A percentile compares a stretch with the other conserved stretches of the same genome.
These are phyloP conservation scores for Aspergillus fructus DNA, from an alignment of 2,329 filamentous ascomycete species.

Conservation along the genomic window DNA sequence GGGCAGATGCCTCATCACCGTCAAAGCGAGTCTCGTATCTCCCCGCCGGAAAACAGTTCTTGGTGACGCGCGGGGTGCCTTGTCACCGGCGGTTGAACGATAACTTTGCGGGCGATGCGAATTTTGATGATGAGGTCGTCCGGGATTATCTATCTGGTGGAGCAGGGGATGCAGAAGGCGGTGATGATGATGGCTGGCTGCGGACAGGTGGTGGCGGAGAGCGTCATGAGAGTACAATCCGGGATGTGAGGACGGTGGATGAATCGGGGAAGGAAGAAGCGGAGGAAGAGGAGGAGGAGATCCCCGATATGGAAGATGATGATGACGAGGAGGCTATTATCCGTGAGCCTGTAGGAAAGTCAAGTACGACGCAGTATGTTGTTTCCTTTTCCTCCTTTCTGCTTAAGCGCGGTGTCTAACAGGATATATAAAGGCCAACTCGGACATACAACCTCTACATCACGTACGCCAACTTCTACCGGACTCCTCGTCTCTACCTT, in stretches of 20 bases:
- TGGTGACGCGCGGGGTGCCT: conserved; percentile 91
- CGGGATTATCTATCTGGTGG: conserved; percentile 67
- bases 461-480: conserved; percentile 95
- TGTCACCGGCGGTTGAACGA: conserved; percentile 90
- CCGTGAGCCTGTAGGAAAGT: conserved; percentile 60
- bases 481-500: conserved; percentile 90
- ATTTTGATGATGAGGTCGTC: conserved; percentile 82
- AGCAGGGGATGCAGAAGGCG: conserved; percentile 60
- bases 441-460: conserved; percentile 99
- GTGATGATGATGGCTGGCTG: conserved; percentile 89
- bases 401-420: conserved; percentile 2
- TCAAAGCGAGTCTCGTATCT: conserved; percentile 77
- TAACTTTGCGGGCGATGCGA: conserved; percentile 86
- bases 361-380: conserved; percentile 56
- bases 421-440: conserved; percentile 58
- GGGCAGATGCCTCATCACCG: conserved; percentile 83
- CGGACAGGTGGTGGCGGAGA: conserved; percentile 73
- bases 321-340: conserved; percentile 97
- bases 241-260: conserved; percentile 83
- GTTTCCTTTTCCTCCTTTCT: background rate
- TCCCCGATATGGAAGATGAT: conserved; percentile 98
- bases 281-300: conserved; percentile 67
- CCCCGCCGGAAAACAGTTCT: conserved; percentile 87
- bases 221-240: conserved; percentile 71
- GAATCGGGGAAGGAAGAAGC: conserved; percentile 74